These are phyloP conservation scores for Alternaria alternata DNA, from an alignment of 2,329 filamentous ascomycete genomes.

Conservation along the genomic window DNA sequence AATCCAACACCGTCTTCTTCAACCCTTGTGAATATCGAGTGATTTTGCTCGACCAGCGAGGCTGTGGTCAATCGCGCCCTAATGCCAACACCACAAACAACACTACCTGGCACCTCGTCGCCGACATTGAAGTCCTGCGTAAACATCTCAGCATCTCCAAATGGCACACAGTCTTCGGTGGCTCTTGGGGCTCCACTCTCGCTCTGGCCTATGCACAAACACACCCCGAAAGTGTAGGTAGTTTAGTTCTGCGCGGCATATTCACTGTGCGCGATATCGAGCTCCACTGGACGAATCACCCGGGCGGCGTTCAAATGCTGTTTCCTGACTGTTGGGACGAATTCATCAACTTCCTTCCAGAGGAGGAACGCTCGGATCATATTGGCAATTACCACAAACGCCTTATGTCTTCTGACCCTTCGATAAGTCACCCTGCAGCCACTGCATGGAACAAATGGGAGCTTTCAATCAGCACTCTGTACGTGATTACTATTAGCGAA, in stretches of 20 bases:
- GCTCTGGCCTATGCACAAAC: slow-evolving; percentile 56
- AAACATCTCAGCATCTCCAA: slow-evolving; percentile 53
- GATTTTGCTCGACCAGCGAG: slow-evolving; percentile 59
- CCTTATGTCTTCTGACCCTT: slow-evolving; percentile 46
- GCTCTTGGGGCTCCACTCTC: slow-evolving; percentile 59
- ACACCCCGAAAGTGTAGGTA: slow-evolving; percentile 50
- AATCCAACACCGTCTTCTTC: slow-evolving; percentile 54
- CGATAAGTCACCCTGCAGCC: slow-evolving; percentile 42
- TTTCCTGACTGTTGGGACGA: slow-evolving; percentile 54
- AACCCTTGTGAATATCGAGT: slow-evolving; percentile 56
- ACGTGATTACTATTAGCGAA: not conserved
- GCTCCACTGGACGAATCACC: slow-evolving; percentile 42
- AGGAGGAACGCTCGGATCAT: slow-evolving; percentile 49
- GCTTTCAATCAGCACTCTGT: slow-evolving; percentile 41
- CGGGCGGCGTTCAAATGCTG: slow-evolving; percentile 40
- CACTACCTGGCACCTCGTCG: slow-evolving; percentile 55
- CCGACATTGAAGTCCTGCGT: slow-evolving; percentile 57
- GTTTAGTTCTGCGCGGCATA: slow-evolving; percentile 55
- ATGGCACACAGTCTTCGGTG: slow-evolving; percentile 58
- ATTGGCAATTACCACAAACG: slow-evolving; percentile 53
- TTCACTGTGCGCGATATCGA: slow-evolving; percentile 52
- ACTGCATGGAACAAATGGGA: slow-evolving; percentile 51
- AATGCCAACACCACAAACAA: slow-evolving; percentile 54
- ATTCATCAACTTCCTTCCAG: slow-evolving; percentile 48
- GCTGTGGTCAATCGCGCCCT: slow-evolving; percentile 56